phyloP scores from a whole-genome alignment of 2,329 filamentous ascomycete species.

The Didymella pomorum region DNA sequence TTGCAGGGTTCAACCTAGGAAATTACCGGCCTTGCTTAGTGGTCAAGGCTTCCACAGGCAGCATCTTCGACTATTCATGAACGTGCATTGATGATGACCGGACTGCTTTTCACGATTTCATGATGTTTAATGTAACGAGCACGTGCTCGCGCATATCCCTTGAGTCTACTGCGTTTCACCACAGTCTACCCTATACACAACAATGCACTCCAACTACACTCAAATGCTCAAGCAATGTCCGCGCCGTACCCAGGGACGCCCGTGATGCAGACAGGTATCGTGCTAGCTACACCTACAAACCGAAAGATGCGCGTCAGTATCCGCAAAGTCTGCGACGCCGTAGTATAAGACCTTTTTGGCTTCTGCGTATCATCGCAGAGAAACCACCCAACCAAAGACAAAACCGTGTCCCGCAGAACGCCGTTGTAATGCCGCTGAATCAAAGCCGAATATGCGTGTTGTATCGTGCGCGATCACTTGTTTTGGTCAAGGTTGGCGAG shows the following conservation, averaged over 20 bases:
- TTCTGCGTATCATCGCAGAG: constrained; percentile 23
- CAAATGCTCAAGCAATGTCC: background rate
- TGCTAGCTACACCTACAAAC: constrained; percentile 5
- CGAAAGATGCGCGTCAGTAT: constrained; percentile 14
- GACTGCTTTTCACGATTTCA: background rate
- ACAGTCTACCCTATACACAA: background rate
- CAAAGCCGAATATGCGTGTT: constrained; percentile 25
- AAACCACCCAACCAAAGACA: constrained; percentile 20
- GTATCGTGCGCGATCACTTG: constrained; percentile 40
- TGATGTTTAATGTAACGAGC: background rate
- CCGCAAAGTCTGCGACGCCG: constrained; percentile 38
- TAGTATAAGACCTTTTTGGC: constrained; percentile 25
- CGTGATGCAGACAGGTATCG: constrained; percentile 40
- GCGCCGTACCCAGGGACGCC: constrained; percentile 22
- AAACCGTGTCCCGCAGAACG: constrained; percentile 39
- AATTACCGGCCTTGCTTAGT: background rate
- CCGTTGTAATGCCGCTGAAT: constrained; percentile 47
- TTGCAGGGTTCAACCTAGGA: constrained; percentile 21
- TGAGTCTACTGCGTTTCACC: background rate
- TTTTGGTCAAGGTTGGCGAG: constrained; percentile 50
- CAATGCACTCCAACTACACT: background rate
- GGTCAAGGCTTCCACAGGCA: background rate
- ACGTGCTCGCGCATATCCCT: background rate
- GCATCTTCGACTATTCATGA: background rate
- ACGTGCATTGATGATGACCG: background rate